Conservation (phyloP, 1,284 basidiomycete genomes). For the Caloboletus inedulis region DNA sequence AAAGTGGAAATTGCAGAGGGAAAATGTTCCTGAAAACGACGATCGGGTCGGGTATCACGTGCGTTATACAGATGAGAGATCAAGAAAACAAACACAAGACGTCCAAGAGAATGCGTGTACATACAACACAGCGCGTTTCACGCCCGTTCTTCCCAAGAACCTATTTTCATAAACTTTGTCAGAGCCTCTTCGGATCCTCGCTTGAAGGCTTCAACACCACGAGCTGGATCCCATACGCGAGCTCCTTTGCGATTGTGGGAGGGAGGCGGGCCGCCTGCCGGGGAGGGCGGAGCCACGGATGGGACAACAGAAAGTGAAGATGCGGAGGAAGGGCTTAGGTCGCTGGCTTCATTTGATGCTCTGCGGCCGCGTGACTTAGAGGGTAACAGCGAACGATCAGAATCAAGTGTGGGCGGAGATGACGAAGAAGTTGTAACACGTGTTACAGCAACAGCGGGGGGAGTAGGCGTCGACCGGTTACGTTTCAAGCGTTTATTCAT, state of each 20-base stretch:
- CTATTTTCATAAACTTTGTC: slow-evolving; percentile 72
- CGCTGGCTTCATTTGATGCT: not conserved
- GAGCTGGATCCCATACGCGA: slow-evolving; percentile 75
- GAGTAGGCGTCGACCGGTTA: slow-evolving; percentile 36
- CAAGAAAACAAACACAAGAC: slow-evolving; percentile 2
- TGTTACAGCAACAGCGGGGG: slow-evolving; percentile 29
- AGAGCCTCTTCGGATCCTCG: slow-evolving; percentile 80
- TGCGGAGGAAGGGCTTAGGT: not conserved
- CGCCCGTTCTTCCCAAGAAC: slow-evolving; percentile 57
- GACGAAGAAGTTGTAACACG: slow-evolving; percentile 20
- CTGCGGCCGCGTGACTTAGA: not conserved
- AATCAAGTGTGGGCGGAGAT: not conserved
- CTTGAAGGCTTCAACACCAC: slow-evolving; percentile 78
- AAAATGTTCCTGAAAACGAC: not conserved
- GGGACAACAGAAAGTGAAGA: slow-evolving; percentile 40
- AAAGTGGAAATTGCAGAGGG: not conserved
- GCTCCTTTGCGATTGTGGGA: slow-evolving; percentile 34
- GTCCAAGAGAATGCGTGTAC: not conserved
- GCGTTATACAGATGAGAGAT: not conserved
- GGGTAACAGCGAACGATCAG: not conserved
- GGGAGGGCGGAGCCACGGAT: slow-evolving; percentile 48
- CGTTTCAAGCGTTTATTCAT: slow-evolving; percentile 29
- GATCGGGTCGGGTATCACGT: slow-evolving; percentile 1
- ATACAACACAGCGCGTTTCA: slow-evolving; percentile 12
- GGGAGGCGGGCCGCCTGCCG: slow-evolving; percentile 36